Base-by-base conservation (phyloP, 106 monocot genomes). In the Dactylorhiza incarnata region DNA sequence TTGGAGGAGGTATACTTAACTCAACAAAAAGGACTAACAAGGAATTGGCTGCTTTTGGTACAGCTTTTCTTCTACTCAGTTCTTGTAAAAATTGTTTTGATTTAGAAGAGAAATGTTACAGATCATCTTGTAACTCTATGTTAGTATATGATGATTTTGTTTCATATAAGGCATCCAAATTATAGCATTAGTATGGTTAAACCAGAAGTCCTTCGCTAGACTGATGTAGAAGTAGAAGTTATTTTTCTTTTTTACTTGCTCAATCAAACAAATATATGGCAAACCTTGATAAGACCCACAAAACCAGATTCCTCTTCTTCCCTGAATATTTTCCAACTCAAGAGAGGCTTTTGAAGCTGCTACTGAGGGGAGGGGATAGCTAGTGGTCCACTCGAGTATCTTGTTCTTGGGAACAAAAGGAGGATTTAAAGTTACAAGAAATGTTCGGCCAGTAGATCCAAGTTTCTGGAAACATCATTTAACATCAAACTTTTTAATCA, bases 201-300 rank as follows among this genome's bases (percentile, higher is more conserved):
- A 53, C 53, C 4, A 53, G 17, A 53, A 53, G 53, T 53, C 53
- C 17, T 13, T 53, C 12, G 17, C 12, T 53, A 53, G 10, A 53
- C 17, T 53, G 10, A 11, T 16, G 53, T 53, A 53, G 14, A 51
- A 51, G 53, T 53, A 53, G 14, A 51, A 51, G 50, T 10, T 13
- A 53, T 53, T 53, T 53, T 16, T 15, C 12, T 3, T 4, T 53
- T 53, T 53, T 53, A 53, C 53, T 53, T 53, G 8, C 14, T 53
- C 53, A 53, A 14, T 16, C 12, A 15, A 15, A 16, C 53, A 15
- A 13, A 15, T 4, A 16, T 53, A 3, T 53, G 53, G 22, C 22
- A 7, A 20, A 93, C 96, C 95, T 73, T 90, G 88, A 63, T 93
- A 93, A 59, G 93, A 90, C 59, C 96, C 95, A 79, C 90, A 90